Evolutionary conservation across 2,329 filamentous ascomycete genomes (phyloP).

Genomic region (Alternaria arbusti): DNA sequence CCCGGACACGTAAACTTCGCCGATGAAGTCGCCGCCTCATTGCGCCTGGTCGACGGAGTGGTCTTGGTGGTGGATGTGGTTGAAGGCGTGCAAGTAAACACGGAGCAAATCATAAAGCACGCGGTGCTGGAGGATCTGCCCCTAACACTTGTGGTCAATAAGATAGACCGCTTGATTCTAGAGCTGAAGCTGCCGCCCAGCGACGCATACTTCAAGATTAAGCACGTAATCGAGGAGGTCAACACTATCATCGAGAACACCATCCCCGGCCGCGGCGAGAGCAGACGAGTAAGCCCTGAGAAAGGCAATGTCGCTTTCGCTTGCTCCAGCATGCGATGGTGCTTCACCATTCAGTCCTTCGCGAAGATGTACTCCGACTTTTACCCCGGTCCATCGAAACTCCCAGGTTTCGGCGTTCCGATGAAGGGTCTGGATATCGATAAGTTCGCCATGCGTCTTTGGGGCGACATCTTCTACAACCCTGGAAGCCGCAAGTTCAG

Average conservation of each 20-base stretch:
- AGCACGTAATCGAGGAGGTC: conserved; percentile 97
- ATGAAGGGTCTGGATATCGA: conserved; percentile 67
- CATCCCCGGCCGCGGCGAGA: conserved; percentile 79
- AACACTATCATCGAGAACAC: conserved; percentile 94
- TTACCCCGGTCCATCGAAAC: conserved; percentile 66
- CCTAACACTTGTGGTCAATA: conserved; percentile 90
- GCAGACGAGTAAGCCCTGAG: conserved; percentile 85
- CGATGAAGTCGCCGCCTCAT: conserved; percentile 88
- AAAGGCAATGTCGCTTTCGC: conserved; percentile 98
- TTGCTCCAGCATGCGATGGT: conserved; percentile 93
- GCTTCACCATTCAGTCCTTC: conserved; percentile 92
- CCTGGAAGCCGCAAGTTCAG: conserved; percentile 89
- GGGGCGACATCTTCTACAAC: conserved; percentile 98
- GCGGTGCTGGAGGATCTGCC: conserved; percentile 89
- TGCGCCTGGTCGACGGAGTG: conserved; percentile 88
- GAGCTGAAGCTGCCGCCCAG: conserved; percentile 92
- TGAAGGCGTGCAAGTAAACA: conserved; percentile 98
- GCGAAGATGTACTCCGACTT: conserved; percentile 94
- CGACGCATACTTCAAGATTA: conserved; percentile 98
- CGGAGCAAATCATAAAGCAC: conserved; percentile 96
- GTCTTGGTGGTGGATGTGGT: conserved; percentile 95
- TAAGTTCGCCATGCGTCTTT: conserved; percentile 84
- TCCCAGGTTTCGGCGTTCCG: conserved; percentile 42
- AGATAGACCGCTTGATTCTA: conserved; percentile 93
- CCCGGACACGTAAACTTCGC: conserved; percentile 98